These are phyloP conservation scores for Aspergillus alliaceus DNA, from an alignment of 2,329 filamentous ascomycete genomes.

Conservation along the genomic window DNA sequence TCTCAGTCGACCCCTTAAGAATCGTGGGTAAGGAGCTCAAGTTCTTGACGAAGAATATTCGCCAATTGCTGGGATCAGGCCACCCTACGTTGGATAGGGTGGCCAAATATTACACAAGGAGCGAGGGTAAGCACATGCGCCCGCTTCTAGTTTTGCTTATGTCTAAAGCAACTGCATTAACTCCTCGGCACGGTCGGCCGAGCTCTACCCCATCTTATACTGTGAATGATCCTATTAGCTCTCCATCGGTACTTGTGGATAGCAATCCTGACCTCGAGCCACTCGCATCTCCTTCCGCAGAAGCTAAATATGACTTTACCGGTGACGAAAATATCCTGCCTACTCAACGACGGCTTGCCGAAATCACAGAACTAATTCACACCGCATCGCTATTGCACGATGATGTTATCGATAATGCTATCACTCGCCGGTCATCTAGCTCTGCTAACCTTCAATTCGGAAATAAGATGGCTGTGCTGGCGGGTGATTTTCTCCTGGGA, in stretches of 20 bases:
- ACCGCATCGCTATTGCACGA: constrained; percentile 95
- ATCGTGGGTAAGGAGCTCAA: constrained; percentile 96
- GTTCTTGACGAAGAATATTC: constrained; percentile 89
- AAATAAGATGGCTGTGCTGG: constrained; percentile 98
- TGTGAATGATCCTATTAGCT: constrained; percentile 63
- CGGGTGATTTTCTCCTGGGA: constrained; percentile 93
- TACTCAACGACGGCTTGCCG: constrained; percentile 86
- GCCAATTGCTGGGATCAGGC: constrained; percentile 87
- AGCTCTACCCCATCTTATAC: constrained; percentile 31
- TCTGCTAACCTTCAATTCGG: constrained; percentile 95
- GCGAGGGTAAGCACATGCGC: constrained; percentile 94
- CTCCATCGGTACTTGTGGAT: constrained; percentile 68
- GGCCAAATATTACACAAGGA: constrained; percentile 96
- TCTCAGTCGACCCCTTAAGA: constrained; percentile 82
- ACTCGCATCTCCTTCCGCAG: constrained; percentile 49
- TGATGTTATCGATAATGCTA: constrained; percentile 94
- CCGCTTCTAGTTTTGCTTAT: constrained; percentile 94
- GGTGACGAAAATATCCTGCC: constrained; percentile 70
- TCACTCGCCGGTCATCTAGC: constrained; percentile 76
- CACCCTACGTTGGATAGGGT: constrained; percentile 93
- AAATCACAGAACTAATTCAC: constrained; percentile 97
- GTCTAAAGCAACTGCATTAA: constrained; percentile 88
- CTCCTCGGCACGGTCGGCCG: constrained; percentile 59
- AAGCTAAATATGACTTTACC: constrained; percentile 37
- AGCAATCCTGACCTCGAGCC: constrained; percentile 70